phyloP scores from a whole-genome alignment of 108 stramenopile species.

The Bacterosira constricta region DNA sequence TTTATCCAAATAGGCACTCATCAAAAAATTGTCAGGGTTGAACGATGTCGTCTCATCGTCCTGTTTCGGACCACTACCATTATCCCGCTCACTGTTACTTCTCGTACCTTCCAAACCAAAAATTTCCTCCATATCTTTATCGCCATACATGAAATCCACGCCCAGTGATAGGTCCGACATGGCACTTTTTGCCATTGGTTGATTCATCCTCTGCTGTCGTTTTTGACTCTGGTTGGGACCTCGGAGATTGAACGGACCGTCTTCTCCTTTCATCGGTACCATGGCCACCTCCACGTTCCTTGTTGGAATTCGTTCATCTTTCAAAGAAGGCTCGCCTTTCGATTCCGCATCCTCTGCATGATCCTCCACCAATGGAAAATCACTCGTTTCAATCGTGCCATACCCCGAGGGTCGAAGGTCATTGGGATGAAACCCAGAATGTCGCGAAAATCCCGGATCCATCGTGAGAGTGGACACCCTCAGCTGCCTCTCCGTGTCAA shows the following conservation, averaged over 20 bases:
- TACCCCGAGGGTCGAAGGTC: background rate
- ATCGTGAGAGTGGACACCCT: background rate
- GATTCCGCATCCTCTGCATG: background rate
- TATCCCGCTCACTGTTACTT: too few species aligned
- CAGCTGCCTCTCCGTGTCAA: background rate
- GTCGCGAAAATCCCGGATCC: background rate
- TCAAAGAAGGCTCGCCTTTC: background rate
- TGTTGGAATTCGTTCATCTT: background rate
- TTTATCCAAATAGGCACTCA: background rate
- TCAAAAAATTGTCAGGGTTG: background rate
- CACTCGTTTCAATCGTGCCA: background rate
- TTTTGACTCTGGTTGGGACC: background rate
- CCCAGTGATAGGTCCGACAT: constrained; percentile 43
- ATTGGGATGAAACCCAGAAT: background rate
- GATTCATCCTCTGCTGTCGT: background rate
- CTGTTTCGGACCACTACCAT: too few species aligned
- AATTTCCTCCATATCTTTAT: background rate
- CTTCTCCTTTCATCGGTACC: background rate
- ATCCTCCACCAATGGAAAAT: background rate
- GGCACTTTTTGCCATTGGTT: constrained; percentile 6
- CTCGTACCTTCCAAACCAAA: too few species aligned
- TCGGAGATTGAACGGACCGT: background rate
- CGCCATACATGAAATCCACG: constrained; percentile 42
- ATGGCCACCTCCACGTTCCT: background rate
- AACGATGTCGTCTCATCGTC: constrained; percentile 13